These are phyloP conservation scores for Sanghuangporus weigelae DNA, from an alignment of 1,284 basidiomycete genomes.

Conservation along the genomic window DNA sequence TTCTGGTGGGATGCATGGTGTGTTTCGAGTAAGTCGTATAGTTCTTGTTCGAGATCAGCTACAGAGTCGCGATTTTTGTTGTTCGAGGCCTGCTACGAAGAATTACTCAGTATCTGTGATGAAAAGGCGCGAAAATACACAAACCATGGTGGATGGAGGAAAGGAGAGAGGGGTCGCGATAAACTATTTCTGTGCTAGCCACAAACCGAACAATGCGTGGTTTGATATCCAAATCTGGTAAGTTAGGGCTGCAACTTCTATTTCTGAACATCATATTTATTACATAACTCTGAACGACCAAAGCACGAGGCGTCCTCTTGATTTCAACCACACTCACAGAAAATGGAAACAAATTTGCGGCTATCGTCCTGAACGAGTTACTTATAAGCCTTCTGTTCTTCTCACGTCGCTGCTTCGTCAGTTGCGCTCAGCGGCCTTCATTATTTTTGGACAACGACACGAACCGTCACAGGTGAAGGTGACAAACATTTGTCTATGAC, in stretches of 20 bases:
- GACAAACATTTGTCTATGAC: no score
- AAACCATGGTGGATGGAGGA: neutral
- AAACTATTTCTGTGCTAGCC: neutral
- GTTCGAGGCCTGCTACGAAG: constrained; percentile 1
- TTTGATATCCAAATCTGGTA: neutral
- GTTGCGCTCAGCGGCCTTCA: neutral
- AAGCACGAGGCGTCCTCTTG: neutral
- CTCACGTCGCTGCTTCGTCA: no score
- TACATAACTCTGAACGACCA: neutral
- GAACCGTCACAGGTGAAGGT: neutral
- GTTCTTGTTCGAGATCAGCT: constrained; percentile 60
- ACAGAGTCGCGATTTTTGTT: constrained; percentile 39
- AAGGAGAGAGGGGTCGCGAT: neutral
- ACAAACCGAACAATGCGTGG: neutral
- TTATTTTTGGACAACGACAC: neutral
- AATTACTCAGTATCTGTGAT: neutral
- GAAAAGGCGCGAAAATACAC: neutral
- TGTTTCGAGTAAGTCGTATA: constrained; percentile 57
- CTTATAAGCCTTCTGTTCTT: neutral
- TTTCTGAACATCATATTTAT: neutral
- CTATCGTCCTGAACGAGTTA: neutral
- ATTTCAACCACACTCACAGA: neutral
- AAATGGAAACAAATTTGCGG: neutral
- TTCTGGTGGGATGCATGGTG: constrained; percentile 55
- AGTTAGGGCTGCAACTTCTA: neutral